Evolutionary conservation across 73 alveolate genomes (phyloP).

Genomic region (Paramecium tetraurelia): DNA sequence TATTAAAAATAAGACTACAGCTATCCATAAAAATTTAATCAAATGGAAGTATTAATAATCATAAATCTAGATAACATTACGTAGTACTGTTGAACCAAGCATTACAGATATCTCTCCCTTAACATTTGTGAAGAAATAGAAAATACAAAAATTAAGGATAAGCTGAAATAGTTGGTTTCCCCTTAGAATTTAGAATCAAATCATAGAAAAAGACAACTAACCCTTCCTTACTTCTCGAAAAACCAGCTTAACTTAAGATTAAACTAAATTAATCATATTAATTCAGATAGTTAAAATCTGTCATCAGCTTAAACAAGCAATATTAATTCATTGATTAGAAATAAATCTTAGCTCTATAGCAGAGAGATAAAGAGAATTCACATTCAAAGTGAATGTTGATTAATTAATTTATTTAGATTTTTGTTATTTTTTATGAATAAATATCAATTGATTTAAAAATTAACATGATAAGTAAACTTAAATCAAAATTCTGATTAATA

Average conservation of each 20-base stretch:
- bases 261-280: not conserved
- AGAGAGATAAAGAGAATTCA: not conserved
- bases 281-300: not conserved
- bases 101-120: not conserved
- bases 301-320: not conserved
- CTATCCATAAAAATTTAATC: not conserved
- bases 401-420: not conserved
- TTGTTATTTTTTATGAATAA: too few species aligned
- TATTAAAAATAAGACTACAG: not conserved
- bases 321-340: not conserved
- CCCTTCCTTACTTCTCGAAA: not conserved
- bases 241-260: not conserved
- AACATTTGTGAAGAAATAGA: not conserved
- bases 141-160: not conserved
- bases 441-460: too few species aligned
- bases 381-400: not conserved
- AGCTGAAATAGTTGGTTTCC: not conserved
- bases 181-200: not conserved
- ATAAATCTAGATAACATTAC: not conserved
- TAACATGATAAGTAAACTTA: too few species aligned
- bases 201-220: not conserved
- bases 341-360: not conserved
- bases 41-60: not conserved
- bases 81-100: not conserved
- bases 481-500: too few species aligned